These are phyloP conservation scores for Evansstolkia leycettana DNA, from an alignment of 495 filamentous ascomycete species.

Conservation along the genomic window DNA sequence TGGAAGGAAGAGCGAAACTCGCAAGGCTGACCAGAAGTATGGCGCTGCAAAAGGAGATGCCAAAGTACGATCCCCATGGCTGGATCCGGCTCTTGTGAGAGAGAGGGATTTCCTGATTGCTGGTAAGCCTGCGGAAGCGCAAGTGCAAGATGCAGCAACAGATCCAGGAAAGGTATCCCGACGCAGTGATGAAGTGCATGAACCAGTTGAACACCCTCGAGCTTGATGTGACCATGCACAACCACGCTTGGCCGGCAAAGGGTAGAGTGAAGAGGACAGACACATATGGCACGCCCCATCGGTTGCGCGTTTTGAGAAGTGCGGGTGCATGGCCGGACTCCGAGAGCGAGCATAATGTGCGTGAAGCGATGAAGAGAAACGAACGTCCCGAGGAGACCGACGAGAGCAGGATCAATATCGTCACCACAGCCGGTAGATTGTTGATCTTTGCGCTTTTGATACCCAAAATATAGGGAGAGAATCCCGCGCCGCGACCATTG, in stretches of 20 bases:
- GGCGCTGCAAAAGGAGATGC: conserved; percentile 31
- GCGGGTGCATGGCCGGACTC: conserved; percentile 33
- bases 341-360: conserved; percentile 35
- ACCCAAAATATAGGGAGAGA: conserved; percentile 24
- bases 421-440: conserved; percentile 51
- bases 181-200: conserved; percentile 46
- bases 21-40: conserved; percentile 43
- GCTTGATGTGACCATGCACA: conserved; percentile 18
- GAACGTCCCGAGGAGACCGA: conserved; percentile 57
- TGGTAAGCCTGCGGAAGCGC: conserved; percentile 38
- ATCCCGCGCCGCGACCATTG: conserved; percentile 37
- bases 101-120: conserved; percentile 22
- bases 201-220: conserved; percentile 35
- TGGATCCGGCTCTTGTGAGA: conserved; percentile 36
- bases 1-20: conserved; percentile 34
- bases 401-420: conserved; percentile 57
- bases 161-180: conserved; percentile 48
- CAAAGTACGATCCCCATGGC: conserved; percentile 39
- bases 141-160: conserved; percentile 42
- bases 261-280: conserved; percentile 26
- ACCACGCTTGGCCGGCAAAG: conserved; percentile 25
- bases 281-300: conserved; percentile 34
- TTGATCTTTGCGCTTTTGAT: conserved; percentile 35
- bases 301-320: conserved; percentile 28
- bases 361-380: conserved; percentile 45